These are phyloP conservation scores for Lactifluus pinguis DNA, from an alignment of 768 basidiomycete genomes.

Conservation along the genomic window DNA sequence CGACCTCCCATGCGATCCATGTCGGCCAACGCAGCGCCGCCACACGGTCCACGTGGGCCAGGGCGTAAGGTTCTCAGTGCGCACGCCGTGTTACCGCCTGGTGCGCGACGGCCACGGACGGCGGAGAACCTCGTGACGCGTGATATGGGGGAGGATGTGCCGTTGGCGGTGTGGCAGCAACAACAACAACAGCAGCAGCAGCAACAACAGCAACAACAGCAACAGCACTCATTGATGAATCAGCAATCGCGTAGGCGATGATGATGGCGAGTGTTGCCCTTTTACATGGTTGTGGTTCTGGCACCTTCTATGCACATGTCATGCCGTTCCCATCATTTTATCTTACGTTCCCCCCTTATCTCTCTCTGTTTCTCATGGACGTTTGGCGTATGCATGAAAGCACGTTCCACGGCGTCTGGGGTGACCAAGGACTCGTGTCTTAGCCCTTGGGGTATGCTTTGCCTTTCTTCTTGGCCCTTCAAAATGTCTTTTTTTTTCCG, in stretches of 20 bases:
- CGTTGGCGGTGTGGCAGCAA: constrained; percentile 65
- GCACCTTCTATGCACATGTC: background rate
- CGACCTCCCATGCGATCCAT: constrained; percentile 56
- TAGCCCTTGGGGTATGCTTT: background rate
- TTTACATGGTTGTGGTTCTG: background rate
- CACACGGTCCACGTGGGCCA: constrained; percentile 30
- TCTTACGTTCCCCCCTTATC: background rate
- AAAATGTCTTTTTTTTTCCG: background rate
- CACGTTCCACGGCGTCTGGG: background rate
- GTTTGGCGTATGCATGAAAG: background rate
- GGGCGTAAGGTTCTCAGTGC: constrained; percentile 55
- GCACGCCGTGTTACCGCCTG: constrained; percentile 40
- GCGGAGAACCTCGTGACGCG: constrained; percentile 28
- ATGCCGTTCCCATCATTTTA: background rate
- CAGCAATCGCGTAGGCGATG: constrained; percentile 7
- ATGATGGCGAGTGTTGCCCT: background rate
- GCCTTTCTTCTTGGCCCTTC: background rate
- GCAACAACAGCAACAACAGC: constrained; percentile 44
- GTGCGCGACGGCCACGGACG: constrained; percentile 35
- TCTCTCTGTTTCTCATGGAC: background rate
- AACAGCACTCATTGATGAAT: constrained; percentile 38
- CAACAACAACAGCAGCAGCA: constrained; percentile 36
- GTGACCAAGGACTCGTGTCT: background rate
- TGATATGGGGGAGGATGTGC: constrained; percentile 61
- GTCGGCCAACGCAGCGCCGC: constrained; percentile 52